Percentiles rank a stretch among this genome's conserved stretches.
Conservation (phyloP, 1,284 basidiomycete species). For the Moesziomyces sp. region DNA sequence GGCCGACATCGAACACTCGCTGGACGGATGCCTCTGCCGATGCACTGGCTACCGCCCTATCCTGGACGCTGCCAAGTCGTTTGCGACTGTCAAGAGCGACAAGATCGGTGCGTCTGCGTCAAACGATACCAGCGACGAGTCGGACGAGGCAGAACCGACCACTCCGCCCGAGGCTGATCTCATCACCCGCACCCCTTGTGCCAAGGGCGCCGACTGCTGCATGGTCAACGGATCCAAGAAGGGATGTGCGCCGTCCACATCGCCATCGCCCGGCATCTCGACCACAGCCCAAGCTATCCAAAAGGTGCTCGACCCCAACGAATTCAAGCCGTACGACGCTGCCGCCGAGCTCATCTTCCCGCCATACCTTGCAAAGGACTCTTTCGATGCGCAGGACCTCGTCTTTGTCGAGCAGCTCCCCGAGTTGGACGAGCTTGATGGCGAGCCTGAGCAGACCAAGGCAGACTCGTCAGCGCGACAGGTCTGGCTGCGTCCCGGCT, state of each 20-base stretch:
- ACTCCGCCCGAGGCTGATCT: constrained; percentile 46
- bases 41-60: constrained; percentile 62
- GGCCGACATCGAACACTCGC: constrained; percentile 64
- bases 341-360: constrained; percentile 68
- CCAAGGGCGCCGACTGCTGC: constrained; percentile 56
- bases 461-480: constrained; percentile 19
- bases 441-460: constrained; percentile 12
- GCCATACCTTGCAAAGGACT: constrained; percentile 58
- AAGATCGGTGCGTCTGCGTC: constrained; percentile 10
- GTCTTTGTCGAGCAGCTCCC: constrained; percentile 51
- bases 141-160: constrained; percentile 35
- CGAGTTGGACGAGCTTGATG: constrained; percentile 33
- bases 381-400: constrained; percentile 53
- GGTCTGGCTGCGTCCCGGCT: constrained; percentile 59
- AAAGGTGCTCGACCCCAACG: constrained; percentile 33
- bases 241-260: constrained; percentile 19
- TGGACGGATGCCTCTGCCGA: constrained; percentile 68
- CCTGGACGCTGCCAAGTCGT: constrained; percentile 59
- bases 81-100: constrained; percentile 49
- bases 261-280: constrained; percentile 16
- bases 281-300: constrained; percentile 41
- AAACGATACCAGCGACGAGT: constrained; percentile 31
- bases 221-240: constrained; percentile 46
- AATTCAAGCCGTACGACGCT: constrained; percentile 63
- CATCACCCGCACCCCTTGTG: constrained; percentile 43